phyloP scores from a whole-genome alignment of 164 flowering plant genomes.

The Pachysandra terminalis region DNA sequence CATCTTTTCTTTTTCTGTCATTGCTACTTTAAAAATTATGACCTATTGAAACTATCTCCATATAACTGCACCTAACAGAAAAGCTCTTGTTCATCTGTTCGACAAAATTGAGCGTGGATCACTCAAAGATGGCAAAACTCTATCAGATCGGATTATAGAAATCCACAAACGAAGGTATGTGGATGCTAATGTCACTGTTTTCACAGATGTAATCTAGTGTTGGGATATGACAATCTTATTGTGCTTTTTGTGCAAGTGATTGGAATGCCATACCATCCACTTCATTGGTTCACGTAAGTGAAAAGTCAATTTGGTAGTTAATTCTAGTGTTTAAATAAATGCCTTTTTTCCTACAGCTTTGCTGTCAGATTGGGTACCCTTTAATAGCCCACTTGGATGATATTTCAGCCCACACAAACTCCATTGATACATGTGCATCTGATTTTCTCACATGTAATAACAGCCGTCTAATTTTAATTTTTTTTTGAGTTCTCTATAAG shows the following conservation, averaged over 20 bases:
- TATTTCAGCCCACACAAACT: too few species aligned
- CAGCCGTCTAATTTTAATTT: too few species aligned
- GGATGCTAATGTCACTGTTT: neutral
- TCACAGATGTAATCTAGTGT: neutral
- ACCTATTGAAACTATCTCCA: neutral
- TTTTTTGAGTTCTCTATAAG: too few species aligned
- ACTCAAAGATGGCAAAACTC: conserved; percentile 55
- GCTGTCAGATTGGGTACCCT: too few species aligned
- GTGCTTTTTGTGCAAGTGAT: neutral
- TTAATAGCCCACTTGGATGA: too few species aligned
- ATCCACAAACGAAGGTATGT: conserved; percentile 68
- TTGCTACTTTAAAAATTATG: neutral
- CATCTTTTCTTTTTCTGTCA: neutral
- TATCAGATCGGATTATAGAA: conserved; percentile 58
- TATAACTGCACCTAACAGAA: conserved; percentile 42
- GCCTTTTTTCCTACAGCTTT: too few species aligned
- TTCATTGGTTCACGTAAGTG: too few species aligned
- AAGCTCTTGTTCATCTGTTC: conserved; percentile 68
- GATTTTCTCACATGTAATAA: too few species aligned
- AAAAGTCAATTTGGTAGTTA: too few species aligned
- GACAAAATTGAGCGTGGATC: conserved; percentile 72
- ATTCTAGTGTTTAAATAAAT: too few species aligned
- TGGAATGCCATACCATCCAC: neutral
- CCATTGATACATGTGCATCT: too few species aligned
- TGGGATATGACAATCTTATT: neutral